Conservation (phyloP, 768 basidiomycete species). For the Phanerochaete sordida region DNA sequence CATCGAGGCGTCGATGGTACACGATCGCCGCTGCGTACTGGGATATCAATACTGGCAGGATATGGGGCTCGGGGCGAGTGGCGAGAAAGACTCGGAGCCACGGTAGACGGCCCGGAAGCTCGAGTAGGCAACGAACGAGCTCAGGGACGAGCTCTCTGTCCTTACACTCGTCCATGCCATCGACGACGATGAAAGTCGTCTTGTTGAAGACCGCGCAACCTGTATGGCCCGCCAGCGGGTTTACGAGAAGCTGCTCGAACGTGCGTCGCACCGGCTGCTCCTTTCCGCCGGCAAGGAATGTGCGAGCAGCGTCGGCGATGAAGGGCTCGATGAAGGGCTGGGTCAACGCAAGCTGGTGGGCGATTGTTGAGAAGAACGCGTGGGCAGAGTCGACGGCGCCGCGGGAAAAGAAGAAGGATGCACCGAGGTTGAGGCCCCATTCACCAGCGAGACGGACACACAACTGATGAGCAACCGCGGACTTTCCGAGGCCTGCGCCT, state of each 20-base stretch:
- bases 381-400: neutral
- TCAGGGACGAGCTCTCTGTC: neutral
- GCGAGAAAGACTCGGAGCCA: neutral
- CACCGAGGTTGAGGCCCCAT: neutral
- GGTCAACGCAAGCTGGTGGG: neutral
- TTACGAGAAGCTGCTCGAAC: neutral
- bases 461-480: neutral
- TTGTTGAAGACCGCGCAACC: neutral
- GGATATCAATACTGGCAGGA: neutral
- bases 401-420: neutral
- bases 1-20: neutral
- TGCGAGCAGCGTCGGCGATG: neutral
- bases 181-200: neutral
- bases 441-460: neutral
- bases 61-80: neutral
- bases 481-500: conserved; percentile 4
- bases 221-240: neutral
- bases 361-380: neutral
- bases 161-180: neutral
- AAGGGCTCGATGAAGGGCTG: neutral
- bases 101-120: neutral
- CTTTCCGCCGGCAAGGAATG: neutral
- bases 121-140: neutral
- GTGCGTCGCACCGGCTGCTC: neutral
- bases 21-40: neutral